A percentile compares a stretch with the other conserved stretches of the same genome.
Evolutionary conservation across 805 yeast species (phyloP).

Genomic region (Candida tibetensis): DNA sequence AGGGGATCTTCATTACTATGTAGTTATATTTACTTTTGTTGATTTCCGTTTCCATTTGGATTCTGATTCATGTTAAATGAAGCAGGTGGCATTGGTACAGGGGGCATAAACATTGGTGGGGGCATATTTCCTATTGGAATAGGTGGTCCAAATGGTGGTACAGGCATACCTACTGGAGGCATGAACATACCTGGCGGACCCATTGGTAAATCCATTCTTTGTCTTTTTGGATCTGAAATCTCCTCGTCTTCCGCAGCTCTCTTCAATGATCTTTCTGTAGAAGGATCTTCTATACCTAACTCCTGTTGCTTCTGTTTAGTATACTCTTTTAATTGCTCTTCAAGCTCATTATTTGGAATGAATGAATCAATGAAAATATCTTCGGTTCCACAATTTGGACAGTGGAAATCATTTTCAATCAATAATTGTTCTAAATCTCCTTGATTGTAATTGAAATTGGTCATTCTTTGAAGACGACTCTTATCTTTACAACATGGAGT

Average conservation of each 20-base stretch:
- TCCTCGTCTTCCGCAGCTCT: constrained; percentile 19
- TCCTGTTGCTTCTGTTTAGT: constrained; percentile 33
- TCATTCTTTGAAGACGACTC: constrained; percentile 55
- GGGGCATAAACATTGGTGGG: constrained; percentile 23
- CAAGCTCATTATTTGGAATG: constrained; percentile 57
- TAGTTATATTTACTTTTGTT: not conserved
- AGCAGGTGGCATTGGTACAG: constrained; percentile 11
- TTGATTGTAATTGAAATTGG: constrained; percentile 37
- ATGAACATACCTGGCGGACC: constrained; percentile 12
- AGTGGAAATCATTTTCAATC: constrained; percentile 79
- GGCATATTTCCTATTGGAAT: constrained; percentile 24
- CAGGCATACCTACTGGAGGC: constrained; percentile 14
- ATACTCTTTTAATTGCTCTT: constrained; percentile 51
- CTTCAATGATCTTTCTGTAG: constrained; percentile 15
- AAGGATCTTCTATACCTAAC: constrained; percentile 37
- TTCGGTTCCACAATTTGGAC: constrained; percentile 79
- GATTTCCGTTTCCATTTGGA: constrained; percentile 1
- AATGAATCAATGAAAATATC: constrained; percentile 78
- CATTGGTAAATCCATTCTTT: constrained; percentile 15
- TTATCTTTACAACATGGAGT: constrained; percentile 76
- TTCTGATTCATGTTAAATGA: constrained; percentile 2
- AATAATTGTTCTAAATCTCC: constrained; percentile 43
- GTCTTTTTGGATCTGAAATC: constrained; percentile 25
- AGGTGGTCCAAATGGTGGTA: constrained; percentile 18
- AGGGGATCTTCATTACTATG: too few species aligned